Conservation (phyloP, 2,329 filamentous ascomycete species). For the Fusarium sulawesiense region DNA sequence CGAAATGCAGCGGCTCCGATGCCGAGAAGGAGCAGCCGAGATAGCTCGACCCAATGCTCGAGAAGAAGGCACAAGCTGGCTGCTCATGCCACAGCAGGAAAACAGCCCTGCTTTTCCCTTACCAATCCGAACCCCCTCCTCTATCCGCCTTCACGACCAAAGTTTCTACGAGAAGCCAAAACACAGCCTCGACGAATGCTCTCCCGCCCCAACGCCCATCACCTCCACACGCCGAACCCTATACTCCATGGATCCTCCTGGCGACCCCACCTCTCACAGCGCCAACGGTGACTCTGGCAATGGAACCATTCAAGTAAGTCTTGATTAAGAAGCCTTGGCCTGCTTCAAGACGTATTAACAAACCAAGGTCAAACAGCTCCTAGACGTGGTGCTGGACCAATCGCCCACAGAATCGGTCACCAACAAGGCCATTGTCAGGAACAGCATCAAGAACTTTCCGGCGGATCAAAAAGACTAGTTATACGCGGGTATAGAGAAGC, state of each 20-base stretch:
- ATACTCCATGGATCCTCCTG: rapidly evolving
- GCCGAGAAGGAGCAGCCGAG: not conserved
- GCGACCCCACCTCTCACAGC: too few species aligned
- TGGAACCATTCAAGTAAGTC: not conserved
- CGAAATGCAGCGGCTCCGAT: not conserved
- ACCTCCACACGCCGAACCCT: not conserved
- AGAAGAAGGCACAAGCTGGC: too few species aligned
- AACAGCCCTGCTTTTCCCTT: not conserved
- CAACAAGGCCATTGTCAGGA: not conserved
- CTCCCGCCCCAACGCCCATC: rapidly evolving
- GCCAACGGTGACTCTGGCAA: not conserved
- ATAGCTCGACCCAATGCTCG: rapidly evolving
- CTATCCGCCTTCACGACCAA: not conserved
- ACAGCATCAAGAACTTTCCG: not conserved
- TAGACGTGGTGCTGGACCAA: not conserved
- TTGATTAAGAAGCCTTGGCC: rapidly evolving
- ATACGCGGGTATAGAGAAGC: not conserved
- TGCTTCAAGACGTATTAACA: rapidly evolving
- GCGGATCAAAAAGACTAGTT: not conserved
- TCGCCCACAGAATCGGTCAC: not conserved
- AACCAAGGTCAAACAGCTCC: not conserved
- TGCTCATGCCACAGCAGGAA: rapidly evolving
- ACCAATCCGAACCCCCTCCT: not conserved
- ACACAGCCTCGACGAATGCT: rapidly evolving
- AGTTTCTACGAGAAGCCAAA: not conserved